A percentile compares a stretch with the other conserved stretches of the same genome.
Conservation (phyloP, 441 rosid genomes). For the Codiaeum variegatum region DNA sequence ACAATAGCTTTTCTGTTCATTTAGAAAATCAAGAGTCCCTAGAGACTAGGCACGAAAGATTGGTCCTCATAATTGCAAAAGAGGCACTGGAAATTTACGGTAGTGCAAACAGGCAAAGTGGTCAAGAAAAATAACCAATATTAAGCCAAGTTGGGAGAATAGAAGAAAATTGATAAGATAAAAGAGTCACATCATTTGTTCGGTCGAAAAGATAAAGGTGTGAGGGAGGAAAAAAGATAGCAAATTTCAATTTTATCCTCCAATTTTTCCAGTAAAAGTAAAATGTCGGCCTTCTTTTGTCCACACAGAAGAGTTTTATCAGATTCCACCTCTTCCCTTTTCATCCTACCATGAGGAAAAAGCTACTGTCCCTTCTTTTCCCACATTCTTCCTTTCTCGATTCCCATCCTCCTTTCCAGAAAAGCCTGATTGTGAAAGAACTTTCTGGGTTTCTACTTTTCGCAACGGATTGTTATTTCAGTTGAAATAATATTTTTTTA, state of each 20-base stretch:
- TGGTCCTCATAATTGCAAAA: not conserved
- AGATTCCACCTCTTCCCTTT: not conserved
- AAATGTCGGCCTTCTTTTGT: not conserved
- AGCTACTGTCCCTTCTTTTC: not conserved
- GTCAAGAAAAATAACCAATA: not conserved
- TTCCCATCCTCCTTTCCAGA: not conserved
- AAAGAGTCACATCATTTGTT: not conserved
- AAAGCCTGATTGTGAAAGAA: not conserved
- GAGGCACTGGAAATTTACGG: not conserved
- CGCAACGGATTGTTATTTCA: not conserved
- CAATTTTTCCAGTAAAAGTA: not conserved
- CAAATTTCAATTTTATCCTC: not conserved
- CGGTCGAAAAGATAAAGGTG: not conserved
- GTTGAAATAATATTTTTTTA: not conserved
- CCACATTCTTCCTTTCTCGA: not conserved
- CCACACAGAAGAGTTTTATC: not conserved
- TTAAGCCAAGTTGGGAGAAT: not conserved
- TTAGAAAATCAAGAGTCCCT: not conserved
- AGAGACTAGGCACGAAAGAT: not conserved
- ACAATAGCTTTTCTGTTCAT: not conserved
- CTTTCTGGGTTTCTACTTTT: not conserved
- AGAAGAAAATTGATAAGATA: not conserved
- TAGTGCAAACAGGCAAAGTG: not conserved
- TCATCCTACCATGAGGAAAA: not conserved
- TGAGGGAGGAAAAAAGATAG: not conserved